Conservation (phyloP, 257 asterid species). For the Scutellaria barbata region DNA sequence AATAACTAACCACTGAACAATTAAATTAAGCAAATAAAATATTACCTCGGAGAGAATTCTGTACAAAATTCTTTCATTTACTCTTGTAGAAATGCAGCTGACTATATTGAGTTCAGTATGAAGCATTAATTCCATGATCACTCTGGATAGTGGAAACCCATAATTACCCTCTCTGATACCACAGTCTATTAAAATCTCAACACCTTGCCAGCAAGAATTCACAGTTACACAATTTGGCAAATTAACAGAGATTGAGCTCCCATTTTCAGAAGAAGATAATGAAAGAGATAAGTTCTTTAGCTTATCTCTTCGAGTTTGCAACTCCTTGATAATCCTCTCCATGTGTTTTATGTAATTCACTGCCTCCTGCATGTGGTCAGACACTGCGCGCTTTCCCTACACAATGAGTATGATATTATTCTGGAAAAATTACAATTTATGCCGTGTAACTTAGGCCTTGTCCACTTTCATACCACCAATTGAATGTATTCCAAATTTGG, state of each 20-base stretch:
- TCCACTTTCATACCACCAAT: too few species aligned
- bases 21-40: background rate
- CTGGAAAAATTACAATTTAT: too few species aligned
- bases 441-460: too few species aligned
- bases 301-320: slow-evolving; percentile 42
- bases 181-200: slow-evolving; percentile 46
- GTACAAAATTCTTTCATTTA: slow-evolving; percentile 41
- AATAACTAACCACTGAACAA: background rate
- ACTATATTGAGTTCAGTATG: slow-evolving; percentile 43
- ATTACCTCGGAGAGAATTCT: slow-evolving; percentile 56
- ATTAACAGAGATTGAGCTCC: background rate
- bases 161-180: slow-evolving; percentile 21
- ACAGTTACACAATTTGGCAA: slow-evolving; percentile 35
- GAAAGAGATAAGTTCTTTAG: slow-evolving; percentile 29
- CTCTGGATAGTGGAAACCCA: slow-evolving; percentile 43
- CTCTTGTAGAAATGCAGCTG: slow-evolving; percentile 48
- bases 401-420: background rate
- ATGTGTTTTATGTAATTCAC: slow-evolving; percentile 48
- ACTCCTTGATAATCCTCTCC: slow-evolving; percentile 48
- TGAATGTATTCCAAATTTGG: too few species aligned
- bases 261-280: background rate
- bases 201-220: slow-evolving; percentile 40
- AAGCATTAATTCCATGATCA: slow-evolving; percentile 38
- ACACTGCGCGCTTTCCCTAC: slow-evolving; percentile 62
- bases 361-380: slow-evolving; percentile 56